phyloP scores from a whole-genome alignment of 1,284 basidiomycete genomes.

The Irpex rosettiformis region DNA sequence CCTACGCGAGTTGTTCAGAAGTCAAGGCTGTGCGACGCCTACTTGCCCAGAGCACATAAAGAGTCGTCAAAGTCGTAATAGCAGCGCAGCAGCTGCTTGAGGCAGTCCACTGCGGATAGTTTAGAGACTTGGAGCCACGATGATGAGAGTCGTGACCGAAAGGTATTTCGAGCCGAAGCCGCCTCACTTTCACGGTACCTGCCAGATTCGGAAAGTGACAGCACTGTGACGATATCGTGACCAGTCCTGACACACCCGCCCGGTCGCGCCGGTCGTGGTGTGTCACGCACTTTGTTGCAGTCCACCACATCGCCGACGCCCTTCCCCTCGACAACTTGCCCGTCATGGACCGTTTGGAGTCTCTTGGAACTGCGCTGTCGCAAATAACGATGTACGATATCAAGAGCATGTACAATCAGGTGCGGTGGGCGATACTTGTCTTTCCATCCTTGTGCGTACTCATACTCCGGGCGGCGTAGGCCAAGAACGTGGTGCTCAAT shows the following conservation, averaged over 20 bases:
- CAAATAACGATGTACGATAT: conserved; percentile 88
- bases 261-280: neutral
- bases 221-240: neutral
- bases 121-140: neutral
- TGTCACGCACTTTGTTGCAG: conserved; percentile 5
- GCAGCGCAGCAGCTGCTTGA: neutral
- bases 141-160: neutral
- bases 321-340: no score
- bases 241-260: neutral
- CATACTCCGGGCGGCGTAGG: conserved; percentile 37
- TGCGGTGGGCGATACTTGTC: no score
- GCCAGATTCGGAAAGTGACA: conserved; percentile 1
- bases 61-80: conserved; percentile 12
- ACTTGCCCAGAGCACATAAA: no score
- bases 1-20: no score
- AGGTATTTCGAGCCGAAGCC: no score
- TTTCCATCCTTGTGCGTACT: no score
- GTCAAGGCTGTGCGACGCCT: no score
- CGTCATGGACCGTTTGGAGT: conserved; percentile 50
- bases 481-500: conserved; percentile 90
- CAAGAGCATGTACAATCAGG: conserved; percentile 93
- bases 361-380: conserved; percentile 64
- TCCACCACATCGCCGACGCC: conserved; percentile 5
- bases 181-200: conserved; percentile 2
- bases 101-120: neutral